Base-by-base conservation (phyloP, 2,329 filamentous ascomycete species). In the Pezicula rhizophila region DNA sequence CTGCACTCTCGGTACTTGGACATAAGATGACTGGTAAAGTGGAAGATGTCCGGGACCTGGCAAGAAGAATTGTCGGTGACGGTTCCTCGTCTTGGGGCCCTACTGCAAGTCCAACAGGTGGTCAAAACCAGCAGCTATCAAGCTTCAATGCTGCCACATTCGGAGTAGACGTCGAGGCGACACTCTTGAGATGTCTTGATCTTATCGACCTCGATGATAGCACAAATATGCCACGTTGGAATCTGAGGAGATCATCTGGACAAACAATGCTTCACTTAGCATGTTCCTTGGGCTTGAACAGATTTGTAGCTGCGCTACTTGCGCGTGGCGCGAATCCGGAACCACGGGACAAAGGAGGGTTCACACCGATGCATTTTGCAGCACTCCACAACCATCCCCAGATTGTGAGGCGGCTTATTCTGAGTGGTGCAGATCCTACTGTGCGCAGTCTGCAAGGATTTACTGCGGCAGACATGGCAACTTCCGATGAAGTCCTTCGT, bases 231-330 rank as follows among this genome's bases (percentile, higher is more conserved):
- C 79, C 85, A 12, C 78, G 77, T 23, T 79, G 87, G 53, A 87
- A 93, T 61, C 70, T 85, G 45, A 77, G 76, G 49, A 70, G 71
- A 57, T 68, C 78, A 1, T 87, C 81, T 11, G 88, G 88, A 0
- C 87, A 92, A 61, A 89, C 86, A 1, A 84, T 95, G 76, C 76
- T 95, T 52, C 88, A 93, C 60, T 73, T 91, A 53, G 87, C 87
- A 2, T 87, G 83, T 57, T 85, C 85, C 8, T 70, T 91, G 11
- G 88, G 88, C 5, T 78, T 89, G 57, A 79, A 84, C 54, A 79
- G 86, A 42, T 85, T 95, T 54, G 87, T 87, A 44, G 86, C 86
- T 11, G 87, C 84, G 26, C 75, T 95, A 23, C 71, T 95, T 17
- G 85, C 84, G 8, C 79, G 87, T 54, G 87, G 88, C n/a, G 88